phyloP scores from a whole-genome alignment of 2,329 filamentous ascomycete genomes.

The Dactylellina sp. region DNA sequence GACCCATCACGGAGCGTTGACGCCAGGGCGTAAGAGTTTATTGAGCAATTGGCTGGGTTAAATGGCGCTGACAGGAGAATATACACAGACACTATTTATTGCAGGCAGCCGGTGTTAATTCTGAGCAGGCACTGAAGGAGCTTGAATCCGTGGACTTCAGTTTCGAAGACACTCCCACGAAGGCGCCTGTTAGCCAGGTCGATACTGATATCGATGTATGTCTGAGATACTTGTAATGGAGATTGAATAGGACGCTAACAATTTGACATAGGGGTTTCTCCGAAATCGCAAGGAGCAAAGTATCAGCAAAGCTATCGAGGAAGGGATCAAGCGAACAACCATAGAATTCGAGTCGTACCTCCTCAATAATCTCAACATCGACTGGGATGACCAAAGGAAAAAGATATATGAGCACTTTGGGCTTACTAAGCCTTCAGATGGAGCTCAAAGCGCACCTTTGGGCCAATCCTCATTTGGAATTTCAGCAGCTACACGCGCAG shows the following conservation, averaged over 20 bases:
- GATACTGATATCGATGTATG: conserved; percentile 75
- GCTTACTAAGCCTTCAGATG: conserved; percentile 67
- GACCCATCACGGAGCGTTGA: conserved; percentile 69
- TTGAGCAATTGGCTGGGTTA: conserved; percentile 61
- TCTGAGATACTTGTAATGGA: conserved; percentile 58
- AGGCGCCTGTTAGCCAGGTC: conserved; percentile 62
- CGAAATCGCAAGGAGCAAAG: conserved; percentile 89
- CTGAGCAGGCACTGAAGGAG: conserved; percentile 84
- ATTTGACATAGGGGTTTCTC: conserved; percentile 73
- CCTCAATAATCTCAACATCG: conserved; percentile 92
- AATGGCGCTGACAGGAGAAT: conserved; percentile 67
- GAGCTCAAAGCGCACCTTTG: conserved; percentile 56
- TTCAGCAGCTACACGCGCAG: conserved; percentile 56
- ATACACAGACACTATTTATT: conserved; percentile 83
- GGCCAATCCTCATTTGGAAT: conserved; percentile 59
- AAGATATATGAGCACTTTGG: conserved; percentile 97
- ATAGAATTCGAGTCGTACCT: conserved; percentile 93
- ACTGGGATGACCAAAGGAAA: conserved; percentile 94
- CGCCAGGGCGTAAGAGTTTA: conserved; percentile 67
- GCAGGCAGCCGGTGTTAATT: conserved; percentile 91
- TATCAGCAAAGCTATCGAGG: conserved; percentile 88
- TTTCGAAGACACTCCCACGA: conserved; percentile 65
- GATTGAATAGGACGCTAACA: conserved; percentile 57
- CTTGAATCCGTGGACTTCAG: conserved; percentile 79
- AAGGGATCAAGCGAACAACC: conserved; percentile 88